phyloP scores from a whole-genome alignment of 805 yeast genomes.

The Teunomyces stri region DNA sequence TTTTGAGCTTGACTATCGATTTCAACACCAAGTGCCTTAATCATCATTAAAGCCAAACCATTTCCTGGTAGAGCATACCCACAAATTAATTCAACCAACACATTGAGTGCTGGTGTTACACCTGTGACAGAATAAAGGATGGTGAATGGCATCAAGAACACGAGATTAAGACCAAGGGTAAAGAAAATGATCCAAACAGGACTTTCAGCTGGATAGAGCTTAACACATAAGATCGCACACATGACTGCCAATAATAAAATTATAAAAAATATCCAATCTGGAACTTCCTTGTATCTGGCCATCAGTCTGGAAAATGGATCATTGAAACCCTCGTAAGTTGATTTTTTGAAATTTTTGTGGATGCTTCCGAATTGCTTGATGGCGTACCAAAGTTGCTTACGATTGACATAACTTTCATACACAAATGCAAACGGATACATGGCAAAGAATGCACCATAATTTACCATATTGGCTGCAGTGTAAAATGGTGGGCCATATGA shows the following conservation, averaged over 20 bases:
- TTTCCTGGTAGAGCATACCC: constrained; percentile 41
- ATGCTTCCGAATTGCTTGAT: constrained; percentile 12
- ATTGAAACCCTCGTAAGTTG: constrained; percentile 30
- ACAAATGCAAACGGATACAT: constrained; percentile 24
- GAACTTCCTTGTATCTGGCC: constrained; percentile 33
- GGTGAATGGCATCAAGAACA: constrained; percentile 32
- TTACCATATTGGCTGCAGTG: constrained; percentile 20
- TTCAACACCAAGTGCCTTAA: constrained; percentile 59
- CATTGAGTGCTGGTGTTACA: constrained; percentile 31
- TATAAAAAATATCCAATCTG: constrained; percentile 28
- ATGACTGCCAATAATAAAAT: constrained; percentile 27
- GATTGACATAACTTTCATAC: constrained; percentile 16
- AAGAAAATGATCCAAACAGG: constrained; percentile 40
- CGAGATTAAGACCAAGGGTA: constrained; percentile 30
- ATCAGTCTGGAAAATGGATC: constrained; percentile 35
- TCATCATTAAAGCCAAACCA: constrained; percentile 39
- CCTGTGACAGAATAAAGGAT: constrained; percentile 30
- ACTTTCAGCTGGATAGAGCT: constrained; percentile 31
- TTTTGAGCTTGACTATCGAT: constrained; percentile 56
- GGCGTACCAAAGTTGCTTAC: constrained; percentile 12
- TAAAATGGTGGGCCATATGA: constrained; percentile 22
- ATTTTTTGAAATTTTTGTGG: constrained; percentile 17
- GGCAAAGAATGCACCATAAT: constrained; percentile 23
- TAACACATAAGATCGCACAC: constrained; percentile 31
- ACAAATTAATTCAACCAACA: constrained; percentile 35